Evolutionary conservation across 2,329 filamentous ascomycete species (phyloP), one percentile per base, ranked within the genome.

Genomic region (Scedosporium apiospermum): DNA sequence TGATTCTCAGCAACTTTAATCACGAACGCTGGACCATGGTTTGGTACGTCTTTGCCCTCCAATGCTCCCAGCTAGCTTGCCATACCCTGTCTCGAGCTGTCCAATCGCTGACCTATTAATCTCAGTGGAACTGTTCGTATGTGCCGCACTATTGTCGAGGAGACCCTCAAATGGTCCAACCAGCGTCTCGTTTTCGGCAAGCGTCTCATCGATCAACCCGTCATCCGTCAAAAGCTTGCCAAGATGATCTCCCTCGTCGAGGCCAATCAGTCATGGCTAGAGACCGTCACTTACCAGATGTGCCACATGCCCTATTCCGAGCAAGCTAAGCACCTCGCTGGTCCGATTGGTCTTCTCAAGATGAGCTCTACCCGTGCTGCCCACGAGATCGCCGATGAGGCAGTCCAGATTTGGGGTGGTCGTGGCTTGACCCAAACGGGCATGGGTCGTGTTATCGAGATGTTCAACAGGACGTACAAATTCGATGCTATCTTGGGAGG

Each of bases 1-100:
- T 95, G 34, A 91, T 96, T 70, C 78, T 95, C 71, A 86, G 83
- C 76, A 96, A 96, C 77, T 96, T 96, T 78, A 95, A 95, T 80
- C 90, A 95, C 76, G 90, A 92, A 77, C 83, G 89, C 38, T 91
- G 88, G 82, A 88, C 83, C 75, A 91, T 93, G 88, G 79, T 80
- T 63, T 87, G 84, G 61, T 79, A 75, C 73, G 78, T 76, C 21
- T 23, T 23, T 16, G 57, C 58, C 42, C 72, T 69, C 30, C 1
- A 6, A 18, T 26, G 18, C 41, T 18, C 41, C 10, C 18, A 23
- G 3, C 44, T 51, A 3, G 44, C 10, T 21, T 49, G 18, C 6
- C 6, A n/a, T 21, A 4, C 27, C 44, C 7, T 49, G 4, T 9
- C 44, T n/a, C 5, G 44, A 44, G n/a, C 12, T n/a, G 23, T n/a